Base-by-base conservation (phyloP, 306 rosid genomes). In the Datisca glomerata region DNA sequence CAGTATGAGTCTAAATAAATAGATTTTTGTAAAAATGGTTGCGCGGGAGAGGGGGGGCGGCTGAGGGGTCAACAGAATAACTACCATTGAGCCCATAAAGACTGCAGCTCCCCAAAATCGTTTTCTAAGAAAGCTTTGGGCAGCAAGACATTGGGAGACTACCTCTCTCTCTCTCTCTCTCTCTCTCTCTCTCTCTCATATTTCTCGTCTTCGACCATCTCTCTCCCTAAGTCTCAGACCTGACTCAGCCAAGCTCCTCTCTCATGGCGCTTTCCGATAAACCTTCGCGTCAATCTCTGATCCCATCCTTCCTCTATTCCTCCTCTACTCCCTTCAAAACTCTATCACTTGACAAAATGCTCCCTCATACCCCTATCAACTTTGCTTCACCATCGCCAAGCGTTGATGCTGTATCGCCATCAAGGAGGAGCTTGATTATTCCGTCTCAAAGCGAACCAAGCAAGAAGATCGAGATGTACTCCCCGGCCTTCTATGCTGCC, bases 401-500 rank as follows among this genome's bases (percentile, higher is more conserved):
- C 47, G 17, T 49, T 23, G 66, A 59, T 15, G 20, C 29, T 0
- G 62, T 49, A 2, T 45, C 77, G 0, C 49, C 65, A 15, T 16
- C 34, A 8, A 14, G 53, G 5, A 61, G 40, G 24, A 54, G 51
- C 25, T 12, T 72, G 52, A 44, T 74, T 45, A 52, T 74, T 48
- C 79, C 72, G 1, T 36, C 93, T 24, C 84, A 94, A 3, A 65
- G 56, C 17, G 97, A 89, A 64, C 61, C 78, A 2, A 37, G 66
- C 11, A 65, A 53, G 64, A 70, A 64, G 86, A 72, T 89, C 75
- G 95, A 89, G 79, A 8, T 89, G 79, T 83, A 80, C 56, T 89
- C 97, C 0, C 86, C 91, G 2, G 60, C 85, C 8, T 89, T 77
- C 84, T 89, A 77, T 49, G 81, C 79, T 17, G 94, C 97, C 27